Evolutionary conservation across 345 rosid species (phyloP).

Genomic region (Odontarrhena argentea): DNA sequence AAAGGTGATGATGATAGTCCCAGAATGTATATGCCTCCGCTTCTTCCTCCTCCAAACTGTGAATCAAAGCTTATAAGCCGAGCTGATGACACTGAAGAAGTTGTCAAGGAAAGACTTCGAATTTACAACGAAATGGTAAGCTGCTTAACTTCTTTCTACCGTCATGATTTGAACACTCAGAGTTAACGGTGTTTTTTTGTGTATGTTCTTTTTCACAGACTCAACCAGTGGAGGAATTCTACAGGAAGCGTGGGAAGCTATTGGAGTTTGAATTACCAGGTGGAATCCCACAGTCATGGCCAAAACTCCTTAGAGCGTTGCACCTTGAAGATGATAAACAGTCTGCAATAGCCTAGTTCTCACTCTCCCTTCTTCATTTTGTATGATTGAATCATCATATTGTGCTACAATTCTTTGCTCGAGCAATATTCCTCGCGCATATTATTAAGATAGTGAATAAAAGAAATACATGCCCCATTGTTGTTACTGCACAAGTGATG

Average conservation of each 20-base stretch:
- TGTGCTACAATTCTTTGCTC: conserved; percentile 41
- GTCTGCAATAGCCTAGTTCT: conserved; percentile 63
- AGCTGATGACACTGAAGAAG: conserved; percentile 88
- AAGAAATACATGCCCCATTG: conserved; percentile 21
- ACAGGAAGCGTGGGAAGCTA: conserved; percentile 70
- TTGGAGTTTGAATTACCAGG: conserved; percentile 94
- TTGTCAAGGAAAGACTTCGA: conserved; percentile 81
- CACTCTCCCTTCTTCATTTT: not conserved
- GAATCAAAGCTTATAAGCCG: conserved; percentile 81
- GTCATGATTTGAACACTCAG: not conserved
- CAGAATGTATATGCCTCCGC: conserved; percentile 90
- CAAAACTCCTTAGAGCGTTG: conserved; percentile 84
- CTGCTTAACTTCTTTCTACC: not conserved
- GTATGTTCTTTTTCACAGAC: conserved; percentile 45
- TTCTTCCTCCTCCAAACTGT: conserved; percentile 91
- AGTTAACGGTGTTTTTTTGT: not conserved
- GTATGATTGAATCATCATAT: not conserved
- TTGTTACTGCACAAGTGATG: conserved; percentile 10
- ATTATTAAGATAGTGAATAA: conserved; percentile 35
- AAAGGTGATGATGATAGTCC: conserved; percentile 77
- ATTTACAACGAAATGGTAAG: conserved; percentile 74
- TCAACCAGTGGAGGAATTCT: conserved; percentile 91
- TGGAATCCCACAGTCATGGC: conserved; percentile 98
- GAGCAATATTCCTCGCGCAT: conserved; percentile 29
- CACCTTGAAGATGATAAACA: conserved; percentile 64